Conservation (phyloP, 495 filamentous ascomycete genomes). For the Neurospora sp. region DNA sequence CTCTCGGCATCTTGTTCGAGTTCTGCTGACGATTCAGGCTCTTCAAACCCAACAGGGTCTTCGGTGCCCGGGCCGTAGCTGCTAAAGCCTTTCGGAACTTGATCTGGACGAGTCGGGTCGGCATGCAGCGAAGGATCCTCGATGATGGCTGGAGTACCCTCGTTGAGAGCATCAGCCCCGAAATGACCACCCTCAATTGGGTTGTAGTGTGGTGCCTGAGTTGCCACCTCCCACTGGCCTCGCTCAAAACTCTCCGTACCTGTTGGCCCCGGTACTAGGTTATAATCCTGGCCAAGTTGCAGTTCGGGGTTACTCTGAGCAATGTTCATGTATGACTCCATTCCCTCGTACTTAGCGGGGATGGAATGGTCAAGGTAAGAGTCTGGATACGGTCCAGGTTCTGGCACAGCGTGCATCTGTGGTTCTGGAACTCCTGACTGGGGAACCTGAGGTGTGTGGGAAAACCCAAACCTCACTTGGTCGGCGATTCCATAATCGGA, state of each 20-base stretch:
- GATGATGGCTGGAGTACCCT: slow-evolving; percentile 1
- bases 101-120: neutral
- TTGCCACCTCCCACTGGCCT: slow-evolving; percentile 16
- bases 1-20: neutral
- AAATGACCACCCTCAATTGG: slow-evolving; percentile 18
- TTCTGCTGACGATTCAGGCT: neutral
- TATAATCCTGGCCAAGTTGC: neutral
- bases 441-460: slow-evolving; percentile 16
- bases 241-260: slow-evolving; percentile 8
- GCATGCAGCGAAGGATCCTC: slow-evolving; percentile 7
- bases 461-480: slow-evolving; percentile 26
- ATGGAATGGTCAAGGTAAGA: slow-evolving; percentile 12
- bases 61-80: slow-evolving; percentile 9
- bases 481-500: slow-evolving; percentile 14
- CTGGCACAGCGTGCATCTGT: neutral
- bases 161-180: slow-evolving; percentile 11
- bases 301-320: slow-evolving; percentile 5
- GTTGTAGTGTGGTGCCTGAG: slow-evolving; percentile 14
- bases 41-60: neutral
- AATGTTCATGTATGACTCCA: slow-evolving; percentile 3
- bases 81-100: slow-evolving; percentile 16
- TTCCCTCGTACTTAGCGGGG: slow-evolving; percentile 8
- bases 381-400: slow-evolving; percentile 12
- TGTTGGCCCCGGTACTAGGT: slow-evolving; percentile 1
- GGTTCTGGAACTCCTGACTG: neutral